Conservation (phyloP, 1,284 basidiomycete genomes). For the Retiboletus flavoniger region DNA sequence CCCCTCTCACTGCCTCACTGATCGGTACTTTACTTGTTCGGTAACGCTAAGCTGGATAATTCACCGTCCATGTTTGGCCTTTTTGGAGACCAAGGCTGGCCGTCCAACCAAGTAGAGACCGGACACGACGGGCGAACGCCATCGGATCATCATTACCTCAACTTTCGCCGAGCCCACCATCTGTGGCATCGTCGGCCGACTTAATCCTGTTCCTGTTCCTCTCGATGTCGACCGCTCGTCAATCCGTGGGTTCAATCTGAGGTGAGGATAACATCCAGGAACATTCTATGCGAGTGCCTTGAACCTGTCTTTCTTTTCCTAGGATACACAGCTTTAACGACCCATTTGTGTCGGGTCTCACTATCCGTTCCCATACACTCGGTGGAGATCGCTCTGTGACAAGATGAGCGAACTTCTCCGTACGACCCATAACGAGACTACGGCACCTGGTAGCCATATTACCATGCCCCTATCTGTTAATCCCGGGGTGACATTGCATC, state of each 20-base stretch:
- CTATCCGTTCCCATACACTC: slow-evolving; percentile 8
- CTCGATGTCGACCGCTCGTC: background rate
- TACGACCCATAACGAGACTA: background rate
- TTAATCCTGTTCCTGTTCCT: background rate
- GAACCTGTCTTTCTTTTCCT: background rate
- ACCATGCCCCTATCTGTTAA: background rate
- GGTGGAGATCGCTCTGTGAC: background rate
- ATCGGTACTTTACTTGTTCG: background rate
- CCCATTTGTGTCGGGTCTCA: background rate
- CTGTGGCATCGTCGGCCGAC: too few relatives aligned
- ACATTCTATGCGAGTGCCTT: background rate
- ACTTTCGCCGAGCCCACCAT: background rate
- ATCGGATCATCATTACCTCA: background rate
- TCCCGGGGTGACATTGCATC: background rate
- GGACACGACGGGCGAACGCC: background rate
- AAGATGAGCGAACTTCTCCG: background rate
- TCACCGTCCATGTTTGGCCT: background rate
- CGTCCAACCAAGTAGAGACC: background rate
- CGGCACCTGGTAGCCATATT: background rate
- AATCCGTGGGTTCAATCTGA: background rate
- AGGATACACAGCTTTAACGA: background rate
- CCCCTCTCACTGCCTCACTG: background rate
- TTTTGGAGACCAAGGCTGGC: background rate
- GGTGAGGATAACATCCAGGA: background rate
- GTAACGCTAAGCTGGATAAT: background rate